Evolutionary conservation across 2,329 filamentous ascomycete species (phyloP).

Genomic region (Pseudopyricularia javanii): DNA sequence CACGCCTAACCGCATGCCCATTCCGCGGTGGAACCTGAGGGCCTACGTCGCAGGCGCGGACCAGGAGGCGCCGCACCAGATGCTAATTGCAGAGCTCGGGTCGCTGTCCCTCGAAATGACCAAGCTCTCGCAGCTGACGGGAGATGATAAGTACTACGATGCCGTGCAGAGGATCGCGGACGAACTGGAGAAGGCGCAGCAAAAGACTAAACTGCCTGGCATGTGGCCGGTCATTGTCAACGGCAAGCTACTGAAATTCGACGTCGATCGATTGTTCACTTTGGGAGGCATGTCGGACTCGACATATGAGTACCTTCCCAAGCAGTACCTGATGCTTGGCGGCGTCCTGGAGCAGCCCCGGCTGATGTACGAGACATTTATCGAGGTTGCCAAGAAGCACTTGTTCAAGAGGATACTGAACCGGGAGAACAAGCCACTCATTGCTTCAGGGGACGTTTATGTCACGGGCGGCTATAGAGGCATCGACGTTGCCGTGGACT

Average conservation of each 20-base stretch:
- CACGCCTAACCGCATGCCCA: constrained; percentile 55
- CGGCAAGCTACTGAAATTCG: constrained; percentile 41
- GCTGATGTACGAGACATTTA: constrained; percentile 15
- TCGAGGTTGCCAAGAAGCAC: constrained; percentile 22
- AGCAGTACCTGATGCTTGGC: constrained; percentile 56
- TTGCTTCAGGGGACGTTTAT: constrained; percentile 32
- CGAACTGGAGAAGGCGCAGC: constrained; percentile 40
- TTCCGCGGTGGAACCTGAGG: constrained; percentile 44
- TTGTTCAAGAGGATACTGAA: constrained; percentile 25
- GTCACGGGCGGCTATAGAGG: constrained; percentile 7
- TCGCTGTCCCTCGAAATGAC: constrained; percentile 51
- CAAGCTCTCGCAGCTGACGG: constrained; percentile 50
- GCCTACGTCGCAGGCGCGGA: constrained; percentile 25
- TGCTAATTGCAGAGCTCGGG: constrained; percentile 38
- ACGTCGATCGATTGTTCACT: constrained; percentile 38
- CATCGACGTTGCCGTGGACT: constrained; percentile 8
- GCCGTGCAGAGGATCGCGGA: constrained; percentile 45
- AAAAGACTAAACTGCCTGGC: constrained; percentile 42
- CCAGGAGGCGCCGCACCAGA: constrained; percentile 29
- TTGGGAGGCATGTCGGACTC: constrained; percentile 45
- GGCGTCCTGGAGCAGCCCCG: constrained; percentile 35
- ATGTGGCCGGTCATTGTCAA: constrained; percentile 49
- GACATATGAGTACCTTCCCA: constrained; percentile 51
- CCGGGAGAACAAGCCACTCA: constrained; percentile 23
- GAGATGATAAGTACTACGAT: constrained; percentile 48